Evolutionary conservation across 2,329 filamentous ascomycete species (phyloP), one percentile per base, ranked within the genome.

Genomic region (Ophiognomonia clavigignenti-juglandacearum): DNA sequence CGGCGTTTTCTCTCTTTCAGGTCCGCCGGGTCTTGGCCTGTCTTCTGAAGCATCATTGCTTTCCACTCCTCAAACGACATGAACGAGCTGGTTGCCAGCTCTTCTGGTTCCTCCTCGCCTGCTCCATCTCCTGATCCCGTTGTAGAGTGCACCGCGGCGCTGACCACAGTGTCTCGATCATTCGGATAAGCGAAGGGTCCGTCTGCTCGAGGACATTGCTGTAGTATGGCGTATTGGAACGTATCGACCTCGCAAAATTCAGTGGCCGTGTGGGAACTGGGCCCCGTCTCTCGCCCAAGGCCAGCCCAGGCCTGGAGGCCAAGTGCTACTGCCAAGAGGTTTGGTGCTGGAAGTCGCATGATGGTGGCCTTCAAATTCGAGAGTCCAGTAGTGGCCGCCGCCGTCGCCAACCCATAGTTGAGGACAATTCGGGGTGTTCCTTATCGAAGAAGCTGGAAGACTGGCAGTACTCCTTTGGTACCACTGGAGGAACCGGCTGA

Each of bases 1-100:
- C 73, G 63, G 59, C 74, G 55, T 73, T 80, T 62, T 70, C 86
- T 61, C 77, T 75, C 65, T 77, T 83, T 66, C 77, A 88, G 55
- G 68, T 86, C 61, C 72, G 89, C 65, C 6, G 72, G 71, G 45
- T 80, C 76, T 60, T 96, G 92, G 11, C 89, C 92, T 4, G 82
- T 85, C 61, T 89, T 88, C 43, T 85, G 87, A 16, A 97, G 71
- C 69, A 95, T 96, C 72, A 91, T 86, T 60, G 86, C 88, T 69
- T 96, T 97, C 93, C 93, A 98, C 59, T 97, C 92, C 63, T 97
- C 93, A 58, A 98, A 98, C 0, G 93, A 96, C 58, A 97, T 82
- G 64, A 97, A 97, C 6, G 90, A 85, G 39, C 65, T 64, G 2
- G 69, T 67, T 39, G 67, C 68, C 38, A 84, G 79, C 56, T 88